Percentiles rank a stretch among this genome's conserved stretches.
Conservation (phyloP, 352 stramenopile genomes). For the Phytophthora litchii region DNA sequence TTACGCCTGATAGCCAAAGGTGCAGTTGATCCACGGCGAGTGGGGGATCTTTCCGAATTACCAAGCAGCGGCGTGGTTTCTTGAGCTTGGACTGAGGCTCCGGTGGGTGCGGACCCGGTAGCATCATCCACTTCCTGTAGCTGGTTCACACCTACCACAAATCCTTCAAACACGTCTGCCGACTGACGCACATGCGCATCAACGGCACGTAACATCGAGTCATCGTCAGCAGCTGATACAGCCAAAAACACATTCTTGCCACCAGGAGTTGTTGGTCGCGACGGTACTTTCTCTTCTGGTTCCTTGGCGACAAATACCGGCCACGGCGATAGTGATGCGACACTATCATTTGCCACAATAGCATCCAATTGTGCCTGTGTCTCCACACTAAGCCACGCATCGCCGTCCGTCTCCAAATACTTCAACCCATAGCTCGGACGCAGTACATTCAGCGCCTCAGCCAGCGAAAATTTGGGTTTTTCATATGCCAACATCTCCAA, state of each 20-base stretch:
- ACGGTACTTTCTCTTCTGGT: slow-evolving; percentile 20
- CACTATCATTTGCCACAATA: slow-evolving; percentile 61
- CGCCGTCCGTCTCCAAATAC: slow-evolving; percentile 64
- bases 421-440: slow-evolving; percentile 79
- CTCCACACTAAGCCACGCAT: slow-evolving; percentile 83
- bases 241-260: slow-evolving; percentile 81
- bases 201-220: slow-evolving; percentile 76
- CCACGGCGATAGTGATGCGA: slow-evolving; percentile 70
- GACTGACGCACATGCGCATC: slow-evolving; percentile 53
- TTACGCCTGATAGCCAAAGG: slow-evolving; percentile 57
- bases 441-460: slow-evolving; percentile 82
- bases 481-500: slow-evolving; percentile 86
- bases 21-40: slow-evolving; percentile 18
- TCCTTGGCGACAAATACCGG: slow-evolving; percentile 83
- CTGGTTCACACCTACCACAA: slow-evolving; percentile 83
- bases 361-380: slow-evolving; percentile 70
- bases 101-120: neutral
- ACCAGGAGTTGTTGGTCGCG: slow-evolving; percentile 19
- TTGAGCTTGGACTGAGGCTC: slow-evolving; percentile 33
- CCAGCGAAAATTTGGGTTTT: slow-evolving; percentile 85
- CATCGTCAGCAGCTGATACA: slow-evolving; percentile 75
- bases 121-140: slow-evolving; percentile 48
- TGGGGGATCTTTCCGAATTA: slow-evolving; percentile 24
- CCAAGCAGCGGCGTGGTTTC: slow-evolving; percentile 70
- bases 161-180: slow-evolving; percentile 75